A percentile compares a stretch with the other conserved stretches of the same genome.
Conservation (phyloP, 352 stramenopile species). For the Globisporangium barbulae region DNA sequence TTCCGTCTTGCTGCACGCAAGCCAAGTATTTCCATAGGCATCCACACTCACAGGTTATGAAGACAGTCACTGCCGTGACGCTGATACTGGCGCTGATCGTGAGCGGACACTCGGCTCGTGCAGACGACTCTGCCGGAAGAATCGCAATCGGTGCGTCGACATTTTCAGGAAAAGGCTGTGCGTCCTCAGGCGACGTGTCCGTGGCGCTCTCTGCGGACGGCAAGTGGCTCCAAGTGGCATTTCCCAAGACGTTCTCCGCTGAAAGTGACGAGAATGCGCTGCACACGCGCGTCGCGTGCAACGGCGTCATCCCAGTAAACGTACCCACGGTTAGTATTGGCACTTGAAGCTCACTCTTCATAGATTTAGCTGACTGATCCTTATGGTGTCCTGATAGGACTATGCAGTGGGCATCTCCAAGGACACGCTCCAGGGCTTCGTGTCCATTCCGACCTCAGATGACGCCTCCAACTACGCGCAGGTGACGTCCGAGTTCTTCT, state of each 20-base stretch:
- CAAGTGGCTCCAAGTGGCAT: conserved; percentile 4
- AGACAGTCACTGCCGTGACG: neutral
- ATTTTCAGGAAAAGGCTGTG: conserved; percentile 14
- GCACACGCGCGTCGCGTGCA: conserved; percentile 14
- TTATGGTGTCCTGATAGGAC: neutral
- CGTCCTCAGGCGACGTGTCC: neutral
- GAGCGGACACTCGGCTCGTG: neutral
- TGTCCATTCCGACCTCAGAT: conserved; percentile 9
- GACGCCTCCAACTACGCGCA: conserved; percentile 12
- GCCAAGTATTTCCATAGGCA: neutral
- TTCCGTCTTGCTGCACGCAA: neutral
- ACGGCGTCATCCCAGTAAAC: conserved; percentile 7
- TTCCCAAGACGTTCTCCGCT: conserved; percentile 7
- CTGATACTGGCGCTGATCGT: neutral
- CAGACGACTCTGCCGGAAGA: neutral
- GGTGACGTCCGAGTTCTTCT: conserved; percentile 24
- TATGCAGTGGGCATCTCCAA: conserved; percentile 25
- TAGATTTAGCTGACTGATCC: neutral
- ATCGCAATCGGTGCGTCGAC: conserved; percentile 4
- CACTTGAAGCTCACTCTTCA: neutral
- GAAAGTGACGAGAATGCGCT: neutral
- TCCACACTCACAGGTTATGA: neutral
- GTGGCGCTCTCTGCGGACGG: conserved; percentile 8
- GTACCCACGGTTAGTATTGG: neutral
- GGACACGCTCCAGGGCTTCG: conserved; percentile 18